Evolutionary conservation across 768 basidiomycete species (phyloP), one percentile per base, ranked within the genome.

Genomic region (Favolaschia claudopus): DNA sequence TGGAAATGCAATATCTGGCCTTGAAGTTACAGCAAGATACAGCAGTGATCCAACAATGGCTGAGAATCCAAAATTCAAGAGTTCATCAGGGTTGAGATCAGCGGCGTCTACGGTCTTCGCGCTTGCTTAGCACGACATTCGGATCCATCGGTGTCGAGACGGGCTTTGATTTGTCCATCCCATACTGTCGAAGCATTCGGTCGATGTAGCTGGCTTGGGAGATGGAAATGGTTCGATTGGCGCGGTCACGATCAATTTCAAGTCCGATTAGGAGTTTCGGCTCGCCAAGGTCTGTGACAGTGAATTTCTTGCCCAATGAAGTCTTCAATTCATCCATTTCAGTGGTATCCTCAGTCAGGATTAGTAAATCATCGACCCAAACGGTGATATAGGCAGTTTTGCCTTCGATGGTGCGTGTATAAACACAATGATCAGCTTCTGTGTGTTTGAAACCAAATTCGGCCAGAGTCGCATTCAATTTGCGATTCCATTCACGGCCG

Each of bases 1-100:
- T 24, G 63, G 42, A 36, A 51, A 64, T 9, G 60, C 44, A 14
- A 65, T 49, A 48, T 67, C 60, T n/a, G 65, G 65, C 14, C 63
- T 34, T 7, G 55, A 51, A 28, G 45, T 47, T 19, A 62, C 42
- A 29, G 60, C 60, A 19, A 62, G 40, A 22, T 62, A 54, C 3
- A 64, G 25, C 22, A 64, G 55, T 46, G 45, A 46, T 46, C 45
- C 45, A 33, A 46, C 17, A 20, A 46, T 25, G 45, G n/a, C n/a
- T 33, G 19, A 46, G 28, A n/a, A 27, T 31, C n/a, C n/a, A n/a
- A n/a, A n/a, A n/a, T n/a, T n/a, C n/a, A n/a, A n/a, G n/a, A n/a
- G n/a, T 17, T 46, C 45, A 22, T 46, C 45, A 20, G 45, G 13
- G 22, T n/a, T n/a, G n/a, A 46, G 28, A 10, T 46, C 45, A 20